These are phyloP conservation scores for Soucietia sequanensis DNA, from an alignment of 805 yeast genomes.

Conservation along the genomic window DNA sequence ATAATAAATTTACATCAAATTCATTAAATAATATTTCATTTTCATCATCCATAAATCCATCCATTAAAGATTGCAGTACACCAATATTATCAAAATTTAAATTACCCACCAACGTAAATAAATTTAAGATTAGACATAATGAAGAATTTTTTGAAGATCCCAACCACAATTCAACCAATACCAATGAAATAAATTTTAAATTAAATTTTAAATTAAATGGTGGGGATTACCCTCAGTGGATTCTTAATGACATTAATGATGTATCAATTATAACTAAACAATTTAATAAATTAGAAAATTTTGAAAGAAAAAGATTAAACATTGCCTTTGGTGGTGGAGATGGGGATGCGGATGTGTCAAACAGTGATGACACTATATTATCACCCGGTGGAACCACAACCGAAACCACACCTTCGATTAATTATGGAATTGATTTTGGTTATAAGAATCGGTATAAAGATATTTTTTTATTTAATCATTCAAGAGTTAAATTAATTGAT, in stretches of 20 bases:
- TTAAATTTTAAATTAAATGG: constrained; percentile 19
- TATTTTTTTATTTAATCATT: constrained; percentile 82
- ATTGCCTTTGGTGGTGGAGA: constrained; percentile 2
- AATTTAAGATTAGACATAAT: constrained; percentile 47
- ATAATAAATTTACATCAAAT: constrained; percentile 12
- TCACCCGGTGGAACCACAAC: constrained; percentile 12
- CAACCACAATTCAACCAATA: constrained; percentile 9
- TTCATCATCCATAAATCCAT: constrained; percentile 2
- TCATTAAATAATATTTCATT: constrained; percentile 13
- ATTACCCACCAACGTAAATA: constrained; percentile 42
- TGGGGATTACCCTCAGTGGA: constrained; percentile 42
- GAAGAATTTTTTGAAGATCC: constrained; percentile 42
- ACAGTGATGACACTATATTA: constrained; percentile 50
- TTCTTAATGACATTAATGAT: constrained; percentile 11
- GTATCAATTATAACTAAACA: constrained; percentile 17
- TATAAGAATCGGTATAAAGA: constrained; percentile 84
- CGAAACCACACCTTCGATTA: constrained; percentile 42
- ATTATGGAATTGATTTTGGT: constrained; percentile 80
- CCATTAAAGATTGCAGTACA: constrained; percentile 13
- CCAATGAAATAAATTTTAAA: constrained; percentile 8
- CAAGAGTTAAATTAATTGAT: constrained; percentile 62
- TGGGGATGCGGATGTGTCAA: constrained; percentile 64
- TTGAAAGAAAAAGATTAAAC: constrained; percentile 67
- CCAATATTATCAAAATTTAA: constrained; percentile 52
- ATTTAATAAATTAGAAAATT: constrained; percentile 65